phyloP scores from a whole-genome alignment of 345 rosid genomes.

The Eucalyptus tenuipes region DNA sequence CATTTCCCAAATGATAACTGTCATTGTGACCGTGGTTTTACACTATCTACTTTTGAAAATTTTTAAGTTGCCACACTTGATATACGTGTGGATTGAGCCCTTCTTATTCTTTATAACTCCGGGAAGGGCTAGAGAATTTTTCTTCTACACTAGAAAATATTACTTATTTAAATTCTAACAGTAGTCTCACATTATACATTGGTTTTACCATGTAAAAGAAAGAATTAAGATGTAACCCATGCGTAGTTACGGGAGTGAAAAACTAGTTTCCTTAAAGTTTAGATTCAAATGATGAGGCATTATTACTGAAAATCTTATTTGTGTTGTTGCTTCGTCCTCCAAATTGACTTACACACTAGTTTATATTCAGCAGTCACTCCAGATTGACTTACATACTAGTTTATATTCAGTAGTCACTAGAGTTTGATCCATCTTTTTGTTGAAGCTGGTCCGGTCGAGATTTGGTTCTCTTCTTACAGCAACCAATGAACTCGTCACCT shows the following conservation, averaged over 20 bases:
- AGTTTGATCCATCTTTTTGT: not conserved
- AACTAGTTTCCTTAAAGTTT: no score
- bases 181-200: not conserved
- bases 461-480: not conserved
- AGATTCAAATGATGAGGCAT: not conserved
- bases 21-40: no score
- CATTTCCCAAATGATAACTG: no score
- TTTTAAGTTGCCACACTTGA: not conserved
- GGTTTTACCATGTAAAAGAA: no score
- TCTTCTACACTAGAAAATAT: not conserved
- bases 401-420: accelerated
- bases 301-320: no score
- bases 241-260: accelerated
- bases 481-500: no score
- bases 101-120: not conserved
- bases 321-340: not conserved
- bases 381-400: no score
- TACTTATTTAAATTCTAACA: no score
- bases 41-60: no score
- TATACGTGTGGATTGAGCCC: not conserved
- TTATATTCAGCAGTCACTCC: no score
- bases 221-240: not conserved
- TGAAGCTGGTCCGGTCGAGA: not conserved
- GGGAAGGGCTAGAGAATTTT: not conserved
- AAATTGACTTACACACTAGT: not conserved